Evolutionary conservation across 345 rosid species (phyloP), one percentile per base, ranked within the genome.

Genomic region (Gossypium stocksii): DNA sequence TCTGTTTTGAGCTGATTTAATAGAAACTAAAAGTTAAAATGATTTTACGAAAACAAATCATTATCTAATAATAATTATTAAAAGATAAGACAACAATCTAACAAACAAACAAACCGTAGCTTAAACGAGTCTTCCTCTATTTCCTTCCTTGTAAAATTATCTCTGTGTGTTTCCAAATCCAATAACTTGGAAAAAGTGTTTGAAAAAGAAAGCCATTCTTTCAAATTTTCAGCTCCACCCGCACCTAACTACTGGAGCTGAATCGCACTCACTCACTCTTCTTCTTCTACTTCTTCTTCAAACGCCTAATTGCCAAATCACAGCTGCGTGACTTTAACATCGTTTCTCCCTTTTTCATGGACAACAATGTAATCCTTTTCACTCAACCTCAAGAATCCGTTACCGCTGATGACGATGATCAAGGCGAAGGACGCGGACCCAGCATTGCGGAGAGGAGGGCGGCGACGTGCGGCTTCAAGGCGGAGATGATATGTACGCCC

Each of bases 401-500:
- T 34, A 70, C 61, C 61, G 48, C 7, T 23, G 56, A 66, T 14
- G 71, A 45, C 3, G 54, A 13, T 7, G 53, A 23, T 45, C 29
- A 46, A 10, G 54, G 17, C 6, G 60, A 38, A 70, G 45, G 45
- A 70, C 48, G 41, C 14, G 78, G 57, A 2, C 80, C 46, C 7
- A 85, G 90, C 78, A 87, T 89, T 53, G 91, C 89, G 6, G 88
- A 89, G 74, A 83, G 93, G 63, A 83, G 89, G 70, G 93, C 91
- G 2, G 89, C 73, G 4, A 87, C 80, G 66, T 80, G 79, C 52
- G 91, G 89, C 10, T 87, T 89, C 82, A 87, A 82, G 11, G 85
- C 82, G 3, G 83, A 78, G 71, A 82, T 73, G 68, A 83, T 85
- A 79, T 81, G 63, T 41, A 66, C 81, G 11, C 56, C 85, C 5